These are phyloP conservation scores for Phialocephala subalpina DNA, from an alignment of 2,329 filamentous ascomycete species.

Conservation along the genomic window DNA sequence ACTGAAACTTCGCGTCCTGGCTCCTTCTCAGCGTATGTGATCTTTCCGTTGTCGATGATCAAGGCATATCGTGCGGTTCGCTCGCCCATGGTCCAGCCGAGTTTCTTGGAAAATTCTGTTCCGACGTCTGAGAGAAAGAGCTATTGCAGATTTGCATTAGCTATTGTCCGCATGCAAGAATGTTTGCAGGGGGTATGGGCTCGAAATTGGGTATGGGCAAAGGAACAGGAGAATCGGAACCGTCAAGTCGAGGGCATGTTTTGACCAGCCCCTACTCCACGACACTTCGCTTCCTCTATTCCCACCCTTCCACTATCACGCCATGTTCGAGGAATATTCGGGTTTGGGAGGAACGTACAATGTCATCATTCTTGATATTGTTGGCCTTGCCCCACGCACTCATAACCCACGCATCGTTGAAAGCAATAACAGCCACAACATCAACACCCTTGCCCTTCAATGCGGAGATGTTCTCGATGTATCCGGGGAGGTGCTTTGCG, in stretches of 20 bases:
- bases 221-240: neutral
- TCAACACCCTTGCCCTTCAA: constrained; percentile 73
- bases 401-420: constrained; percentile 77
- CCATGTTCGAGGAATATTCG: neutral
- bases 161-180: neutral
- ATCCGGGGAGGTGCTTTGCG: constrained; percentile 72
- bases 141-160: constrained; percentile 43
- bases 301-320: too few species aligned
- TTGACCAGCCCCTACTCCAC: too few species aligned
- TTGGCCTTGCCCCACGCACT: constrained; percentile 78
- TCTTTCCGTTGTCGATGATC: constrained; percentile 72
- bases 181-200: neutral
- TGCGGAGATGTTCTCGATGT: constrained; percentile 67
- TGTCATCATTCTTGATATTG: constrained; percentile 66
- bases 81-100: constrained; percentile 69
- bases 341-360: constrained; percentile 53
- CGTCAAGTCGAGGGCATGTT: neutral
- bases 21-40: constrained; percentile 74
- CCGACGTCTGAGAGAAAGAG: constrained; percentile 73
- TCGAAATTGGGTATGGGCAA: neutral
- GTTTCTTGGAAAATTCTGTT: constrained; percentile 68
- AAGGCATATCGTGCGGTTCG: constrained; percentile 72
- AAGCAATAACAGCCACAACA: constrained; percentile 71
- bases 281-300: too few species aligned
- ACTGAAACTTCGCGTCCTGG: constrained; percentile 42